These are phyloP conservation scores for Mortierella claussenii DNA, from an alignment of 192 early-diverging fungal genomes.

Conservation along the genomic window DNA sequence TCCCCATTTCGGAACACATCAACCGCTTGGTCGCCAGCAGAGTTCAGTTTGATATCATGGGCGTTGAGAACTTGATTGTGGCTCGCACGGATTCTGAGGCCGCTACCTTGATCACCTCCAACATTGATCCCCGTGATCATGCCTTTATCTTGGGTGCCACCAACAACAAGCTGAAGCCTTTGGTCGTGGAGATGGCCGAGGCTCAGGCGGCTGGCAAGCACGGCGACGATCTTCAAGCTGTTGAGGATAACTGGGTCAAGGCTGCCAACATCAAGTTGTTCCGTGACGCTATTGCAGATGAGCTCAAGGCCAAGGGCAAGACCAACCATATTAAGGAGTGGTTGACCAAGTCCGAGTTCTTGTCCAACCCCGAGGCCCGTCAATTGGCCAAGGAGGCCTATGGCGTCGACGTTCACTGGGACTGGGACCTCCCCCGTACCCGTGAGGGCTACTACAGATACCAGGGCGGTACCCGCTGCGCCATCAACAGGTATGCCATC, in stretches of 20 bases:
- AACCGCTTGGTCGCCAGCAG: slow-evolving; percentile 95
- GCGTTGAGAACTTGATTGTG: slow-evolving; percentile 92
- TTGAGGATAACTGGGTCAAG: slow-evolving; percentile 88
- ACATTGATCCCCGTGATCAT: slow-evolving; percentile 96
- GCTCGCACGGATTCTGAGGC: slow-evolving; percentile 98
- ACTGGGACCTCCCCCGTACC: slow-evolving; percentile 90
- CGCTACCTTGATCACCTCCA: slow-evolving; percentile 94
- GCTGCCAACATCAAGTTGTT: slow-evolving; percentile 86
- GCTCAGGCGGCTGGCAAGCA: slow-evolving; percentile 78
- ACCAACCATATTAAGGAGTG: slow-evolving; percentile 62
- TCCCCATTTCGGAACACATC: slow-evolving; percentile 97
- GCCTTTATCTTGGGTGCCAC: slow-evolving; percentile 95
- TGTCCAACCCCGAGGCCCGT: slow-evolving; percentile 90
- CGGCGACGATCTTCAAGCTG: slow-evolving; percentile 79
- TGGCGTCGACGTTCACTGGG: slow-evolving; percentile 81
- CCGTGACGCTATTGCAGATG: slow-evolving; percentile 81
- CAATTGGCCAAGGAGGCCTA: slow-evolving; percentile 78
- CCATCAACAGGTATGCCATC: slow-evolving; percentile 66
- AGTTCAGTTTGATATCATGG: slow-evolving; percentile 99
- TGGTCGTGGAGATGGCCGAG: slow-evolving; percentile 82
- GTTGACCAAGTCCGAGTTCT: slow-evolving; percentile 55
- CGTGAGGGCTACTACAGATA: slow-evolving; percentile 98
- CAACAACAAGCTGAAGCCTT: slow-evolving; percentile 78
- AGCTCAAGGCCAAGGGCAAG: slow-evolving; percentile 73
- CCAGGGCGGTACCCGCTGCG: slow-evolving; percentile 92